Conservation (phyloP, 169 alveolate genomes). For the Babesia caballi region DNA sequence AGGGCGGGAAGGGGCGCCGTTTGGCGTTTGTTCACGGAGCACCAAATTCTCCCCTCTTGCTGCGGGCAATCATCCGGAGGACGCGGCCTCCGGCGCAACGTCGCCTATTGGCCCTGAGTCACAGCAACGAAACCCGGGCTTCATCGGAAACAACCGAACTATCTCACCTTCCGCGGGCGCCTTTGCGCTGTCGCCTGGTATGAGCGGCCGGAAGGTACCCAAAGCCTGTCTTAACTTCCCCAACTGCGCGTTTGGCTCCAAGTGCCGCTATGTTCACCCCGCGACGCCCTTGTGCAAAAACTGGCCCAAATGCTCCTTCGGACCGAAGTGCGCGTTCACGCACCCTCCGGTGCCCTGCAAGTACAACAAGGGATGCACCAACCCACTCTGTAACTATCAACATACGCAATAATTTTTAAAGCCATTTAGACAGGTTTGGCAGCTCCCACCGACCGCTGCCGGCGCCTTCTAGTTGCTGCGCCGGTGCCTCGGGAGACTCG, state of each 20-base stretch:
- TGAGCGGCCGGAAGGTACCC: slow-evolving; percentile 20
- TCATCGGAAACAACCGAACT: not conserved
- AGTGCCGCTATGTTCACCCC: slow-evolving; percentile 62
- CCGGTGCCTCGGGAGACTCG: no score
- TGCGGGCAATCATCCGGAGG: no score
- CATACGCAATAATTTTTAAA: slow-evolving; percentile 19
- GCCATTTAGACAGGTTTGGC: slow-evolving; percentile 26
- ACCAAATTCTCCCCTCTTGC: slow-evolving; percentile 36
- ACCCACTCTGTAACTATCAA: slow-evolving; percentile 23
- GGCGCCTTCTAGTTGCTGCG: no score
- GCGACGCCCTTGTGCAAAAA: slow-evolving; percentile 27
- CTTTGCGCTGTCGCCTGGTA: not conserved
- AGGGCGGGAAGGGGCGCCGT: slow-evolving; percentile 26
- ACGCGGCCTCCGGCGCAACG: not conserved
- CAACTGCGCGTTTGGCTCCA: slow-evolving; percentile 50
- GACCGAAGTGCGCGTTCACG: slow-evolving; percentile 57
- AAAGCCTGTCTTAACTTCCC: slow-evolving; percentile 57
- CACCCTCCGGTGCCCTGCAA: slow-evolving; percentile 58
- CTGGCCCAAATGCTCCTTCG: slow-evolving; percentile 65
- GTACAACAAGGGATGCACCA: slow-evolving; percentile 12
- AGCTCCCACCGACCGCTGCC: slow-evolving; percentile 12
- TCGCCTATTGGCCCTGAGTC: not conserved
- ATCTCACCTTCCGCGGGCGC: not conserved
- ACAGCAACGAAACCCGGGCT: not conserved
- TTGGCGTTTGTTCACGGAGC: slow-evolving; percentile 54